Percentiles rank a stretch among this genome's conserved stretches.
phyloP scores from a whole-genome alignment of 805 yeast species.

The Zygosaccharomyces pseudorouxii region DNA sequence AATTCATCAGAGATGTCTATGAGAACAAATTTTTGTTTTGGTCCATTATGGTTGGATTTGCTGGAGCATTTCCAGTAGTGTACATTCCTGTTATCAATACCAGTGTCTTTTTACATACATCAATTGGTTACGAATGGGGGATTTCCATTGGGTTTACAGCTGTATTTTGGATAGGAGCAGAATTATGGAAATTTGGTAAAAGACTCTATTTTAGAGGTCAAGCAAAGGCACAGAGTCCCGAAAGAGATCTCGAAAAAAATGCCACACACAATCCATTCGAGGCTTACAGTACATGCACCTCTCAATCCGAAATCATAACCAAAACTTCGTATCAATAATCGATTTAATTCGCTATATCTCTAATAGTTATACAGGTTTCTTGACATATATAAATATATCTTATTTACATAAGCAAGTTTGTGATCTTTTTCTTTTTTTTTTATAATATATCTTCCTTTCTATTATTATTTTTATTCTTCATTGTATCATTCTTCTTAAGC shows the following conservation, averaged over 20 bases:
- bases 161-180: conserved; percentile 56
- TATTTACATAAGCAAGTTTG: conserved; percentile 1
- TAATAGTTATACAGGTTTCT: conserved; percentile 1
- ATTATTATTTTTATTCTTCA: background rate
- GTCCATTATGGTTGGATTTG: conserved; percentile 69
- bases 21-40: conserved; percentile 72
- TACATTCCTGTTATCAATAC: conserved; percentile 85
- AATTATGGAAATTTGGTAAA: conserved; percentile 63
- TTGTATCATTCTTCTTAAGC: conserved; percentile 4
- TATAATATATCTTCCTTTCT: background rate
- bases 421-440: background rate
- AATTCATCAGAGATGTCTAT: conserved; percentile 64
- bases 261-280: conserved; percentile 50
- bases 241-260: conserved; percentile 54
- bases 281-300: conserved; percentile 50
- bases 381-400: background rate
- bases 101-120: conserved; percentile 66
- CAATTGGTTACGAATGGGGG: conserved; percentile 80
- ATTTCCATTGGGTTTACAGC: conserved; percentile 56
- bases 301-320: conserved; percentile 31
- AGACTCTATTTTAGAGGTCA: conserved; percentile 47
- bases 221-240: conserved; percentile 50
- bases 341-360: background rate
- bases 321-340: background rate
- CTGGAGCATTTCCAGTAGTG: conserved; percentile 72